Evolutionary conservation across 2,329 filamentous ascomycete species (phyloP).

Genomic region (Pezicula carpinea): DNA sequence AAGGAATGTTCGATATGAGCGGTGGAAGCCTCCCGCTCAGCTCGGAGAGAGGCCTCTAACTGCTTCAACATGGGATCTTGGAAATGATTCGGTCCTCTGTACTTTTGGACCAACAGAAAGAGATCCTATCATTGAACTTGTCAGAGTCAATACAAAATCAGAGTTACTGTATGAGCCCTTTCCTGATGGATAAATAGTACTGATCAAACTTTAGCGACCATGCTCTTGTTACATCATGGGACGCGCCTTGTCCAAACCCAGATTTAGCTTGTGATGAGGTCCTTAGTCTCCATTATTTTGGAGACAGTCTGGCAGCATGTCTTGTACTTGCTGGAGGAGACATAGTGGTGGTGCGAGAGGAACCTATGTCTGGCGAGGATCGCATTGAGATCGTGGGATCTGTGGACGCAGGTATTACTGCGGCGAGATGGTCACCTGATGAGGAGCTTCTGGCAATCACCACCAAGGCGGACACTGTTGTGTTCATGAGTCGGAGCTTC

Average conservation of each 20-base stretch:
- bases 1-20: constrained; percentile 67
- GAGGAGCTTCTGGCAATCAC: constrained; percentile 84
- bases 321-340: constrained; percentile 87
- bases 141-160: constrained; percentile 45
- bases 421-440: constrained; percentile 90
- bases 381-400: constrained; percentile 94
- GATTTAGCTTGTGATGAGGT: constrained; percentile 72
- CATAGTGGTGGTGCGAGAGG: constrained; percentile 79
- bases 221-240: constrained; percentile 71
- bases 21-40: constrained; percentile 55
- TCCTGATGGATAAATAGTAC: constrained; percentile 32
- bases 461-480: constrained; percentile 71
- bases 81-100: constrained; percentile 72
- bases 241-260: constrained; percentile 75
- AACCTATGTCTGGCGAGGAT: constrained; percentile 60
- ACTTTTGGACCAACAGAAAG: constrained; percentile 74
- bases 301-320: constrained; percentile 72
- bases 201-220: constrained; percentile 29
- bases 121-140: constrained; percentile 68
- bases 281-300: constrained; percentile 77
- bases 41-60: constrained; percentile 52
- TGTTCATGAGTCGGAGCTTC: constrained; percentile 92
- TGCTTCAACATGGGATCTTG: constrained; percentile 80
- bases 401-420: constrained; percentile 85
- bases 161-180: constrained; percentile 21